Base-by-base conservation (phyloP, 2,329 filamentous ascomycete genomes). In the Emmonsiellopsis sp. region DNA sequence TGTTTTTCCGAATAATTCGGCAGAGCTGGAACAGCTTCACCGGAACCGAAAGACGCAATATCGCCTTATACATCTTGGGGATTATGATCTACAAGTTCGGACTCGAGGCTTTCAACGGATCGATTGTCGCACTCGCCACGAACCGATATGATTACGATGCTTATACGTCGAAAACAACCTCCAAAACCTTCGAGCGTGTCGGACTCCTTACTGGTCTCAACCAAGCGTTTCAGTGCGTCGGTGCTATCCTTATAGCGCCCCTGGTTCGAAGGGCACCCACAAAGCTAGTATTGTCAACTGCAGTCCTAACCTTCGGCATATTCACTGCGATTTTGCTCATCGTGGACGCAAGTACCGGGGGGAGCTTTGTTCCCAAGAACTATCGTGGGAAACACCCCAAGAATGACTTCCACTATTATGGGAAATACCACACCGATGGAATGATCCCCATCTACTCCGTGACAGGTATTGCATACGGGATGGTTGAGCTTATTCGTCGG, bases 1-100 rank as follows among this genome's bases (percentile, higher is more conserved):
- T 36, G 31, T 36, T 36, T 33, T 11, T 37, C 5, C n/a, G 32
- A 36, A 14, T 47, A 34, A 34, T 47, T 8, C 45, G 31, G 27
- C 53, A 54, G 21, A 58, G 53, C 42, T 68, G 64, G 64, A 43
- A 50, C 42, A 51, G 64, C 48, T 74, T 73, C 60, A 67, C 66
- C 7, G 56, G 65, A 5, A 49, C 60, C 39, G 75, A 79, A 60
- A 73, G 71, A 52, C 70, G 72, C 49, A 75, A 75, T 54, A 71
- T 76, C 47, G 62, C 65, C 46, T 66, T 75, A 52, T 77, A 78
- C 61, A 75, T 77, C 48, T 56, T 65, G 6, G 76, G 75, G 5
- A 77, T 78, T 54, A 77, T 77, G 73, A 63, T 76, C 43, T 78
- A 77, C 65, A 78, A 78, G 58, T 76, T 78, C 54, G 75, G 74